These are phyloP conservation scores for Jacaranda copaia DNA, from an alignment of 257 asterid genomes.

Conservation along the genomic window DNA sequence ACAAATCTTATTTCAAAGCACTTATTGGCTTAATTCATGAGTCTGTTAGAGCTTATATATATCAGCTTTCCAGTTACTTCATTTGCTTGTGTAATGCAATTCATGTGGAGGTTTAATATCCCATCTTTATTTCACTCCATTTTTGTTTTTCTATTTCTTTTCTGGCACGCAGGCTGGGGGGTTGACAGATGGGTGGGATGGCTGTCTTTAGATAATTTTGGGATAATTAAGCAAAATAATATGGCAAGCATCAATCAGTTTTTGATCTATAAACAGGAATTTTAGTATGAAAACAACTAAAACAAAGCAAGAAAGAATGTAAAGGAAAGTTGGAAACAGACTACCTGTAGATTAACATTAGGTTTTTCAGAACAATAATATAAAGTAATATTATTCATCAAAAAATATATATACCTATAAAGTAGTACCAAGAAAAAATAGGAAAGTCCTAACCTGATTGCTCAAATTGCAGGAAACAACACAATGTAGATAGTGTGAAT, in stretches of 20 bases:
- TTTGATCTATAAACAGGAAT: neutral
- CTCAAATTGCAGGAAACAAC: conserved; percentile 68
- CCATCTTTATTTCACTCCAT: neutral
- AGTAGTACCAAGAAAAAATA: conserved; percentile 3
- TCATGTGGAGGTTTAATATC: neutral
- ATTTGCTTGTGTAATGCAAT: neutral
- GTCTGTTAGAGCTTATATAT: conserved; percentile 3
- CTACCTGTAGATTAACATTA: conserved; percentile 12
- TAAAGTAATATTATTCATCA: no score
- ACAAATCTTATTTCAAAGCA: conserved; percentile 19
- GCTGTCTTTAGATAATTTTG: no score
- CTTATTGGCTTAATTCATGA: conserved; percentile 17
- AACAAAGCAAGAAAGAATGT: neutral
- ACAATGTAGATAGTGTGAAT: conserved; percentile 81
- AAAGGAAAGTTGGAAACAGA: conserved; percentile 8
- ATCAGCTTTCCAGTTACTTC: neutral
- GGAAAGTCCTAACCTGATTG: conserved; percentile 65
- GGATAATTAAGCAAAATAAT: no score
- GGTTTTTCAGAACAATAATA: conserved; percentile 6
- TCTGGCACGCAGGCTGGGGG: neutral
- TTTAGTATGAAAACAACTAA: neutral
- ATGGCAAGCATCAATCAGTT: conserved; percentile 14
- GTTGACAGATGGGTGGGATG: neutral
- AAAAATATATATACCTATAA: neutral
- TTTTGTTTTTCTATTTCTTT: neutral